A percentile compares a stretch with the other conserved stretches of the same genome.
Evolutionary conservation across 768 basidiomycete species (phyloP).

Genomic region (Lentinus brumalis): DNA sequence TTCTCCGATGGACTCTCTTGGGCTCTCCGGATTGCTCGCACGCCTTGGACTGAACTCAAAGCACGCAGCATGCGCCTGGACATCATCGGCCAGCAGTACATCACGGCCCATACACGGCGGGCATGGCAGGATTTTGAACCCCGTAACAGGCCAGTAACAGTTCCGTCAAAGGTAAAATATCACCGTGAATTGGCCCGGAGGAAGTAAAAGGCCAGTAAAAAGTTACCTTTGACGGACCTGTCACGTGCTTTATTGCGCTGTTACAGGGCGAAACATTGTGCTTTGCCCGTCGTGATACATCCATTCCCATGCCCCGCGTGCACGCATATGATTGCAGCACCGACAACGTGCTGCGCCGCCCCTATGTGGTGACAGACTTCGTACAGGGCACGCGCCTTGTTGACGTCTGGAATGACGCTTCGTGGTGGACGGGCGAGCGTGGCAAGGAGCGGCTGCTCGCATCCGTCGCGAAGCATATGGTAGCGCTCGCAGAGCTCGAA

Average conservation of each 20-base stretch:
- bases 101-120: not conserved
- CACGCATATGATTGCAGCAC: not conserved
- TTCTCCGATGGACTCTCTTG: slow-evolving; percentile 3
- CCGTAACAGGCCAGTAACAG: too few species aligned
- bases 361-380: not conserved
- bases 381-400: not conserved
- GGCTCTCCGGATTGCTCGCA: not conserved
- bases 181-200: too few species aligned
- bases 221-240: too few species aligned
- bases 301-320: not conserved
- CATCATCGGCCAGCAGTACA: not conserved
- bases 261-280: too few species aligned
- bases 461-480: not conserved
- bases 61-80: not conserved
- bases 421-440: not conserved
- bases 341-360: not conserved
- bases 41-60: not conserved
- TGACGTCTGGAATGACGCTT: slow-evolving; percentile 2
- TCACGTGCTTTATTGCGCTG: too few species aligned
- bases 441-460: not conserved
- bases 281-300: too few species aligned
- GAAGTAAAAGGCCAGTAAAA: too few species aligned
- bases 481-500: not conserved
- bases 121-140: too few species aligned
- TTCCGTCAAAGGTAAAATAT: too few species aligned